These are phyloP conservation scores for Staphylotrichum tortipilum DNA, from an alignment of 495 filamentous ascomycete genomes.

Conservation along the genomic window DNA sequence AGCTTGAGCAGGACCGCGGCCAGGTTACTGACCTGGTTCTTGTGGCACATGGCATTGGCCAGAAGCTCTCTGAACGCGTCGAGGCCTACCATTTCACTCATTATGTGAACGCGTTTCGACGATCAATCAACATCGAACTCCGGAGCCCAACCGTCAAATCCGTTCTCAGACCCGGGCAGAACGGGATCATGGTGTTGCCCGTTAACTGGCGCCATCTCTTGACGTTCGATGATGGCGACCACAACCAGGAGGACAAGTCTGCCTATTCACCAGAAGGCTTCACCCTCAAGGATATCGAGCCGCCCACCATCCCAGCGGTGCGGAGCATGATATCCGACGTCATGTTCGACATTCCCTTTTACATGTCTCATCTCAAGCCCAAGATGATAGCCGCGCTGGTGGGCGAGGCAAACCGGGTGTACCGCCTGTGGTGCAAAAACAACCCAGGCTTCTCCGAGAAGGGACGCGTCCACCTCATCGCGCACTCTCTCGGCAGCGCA, in stretches of 20 bases:
- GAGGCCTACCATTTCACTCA: slow-evolving; percentile 97
- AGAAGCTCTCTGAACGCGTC: slow-evolving; percentile 90
- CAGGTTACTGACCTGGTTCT: slow-evolving; percentile 80
- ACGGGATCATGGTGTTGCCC: slow-evolving; percentile 49
- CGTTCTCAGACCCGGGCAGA: slow-evolving; percentile 58
- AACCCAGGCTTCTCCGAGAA: slow-evolving; percentile 74
- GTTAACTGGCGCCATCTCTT: slow-evolving; percentile 84
- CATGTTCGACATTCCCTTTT: slow-evolving; percentile 96
- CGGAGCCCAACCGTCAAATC: slow-evolving; percentile 62
- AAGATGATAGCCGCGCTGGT: slow-evolving; percentile 89
- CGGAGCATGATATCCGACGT: slow-evolving; percentile 89
- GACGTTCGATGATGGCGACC: slow-evolving; percentile 68
- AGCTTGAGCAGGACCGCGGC: slow-evolving; percentile 53
- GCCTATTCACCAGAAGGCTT: slow-evolving; percentile 52
- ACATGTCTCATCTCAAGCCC: slow-evolving; percentile 87
- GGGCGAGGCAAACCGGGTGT: slow-evolving; percentile 88
- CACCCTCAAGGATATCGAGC: slow-evolving; percentile 81
- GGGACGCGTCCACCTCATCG: slow-evolving; percentile 85
- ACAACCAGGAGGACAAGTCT: slow-evolving; percentile 40
- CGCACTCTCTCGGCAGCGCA: slow-evolving; percentile 85
- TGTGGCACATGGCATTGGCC: slow-evolving; percentile 91
- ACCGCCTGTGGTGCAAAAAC: slow-evolving; percentile 84
- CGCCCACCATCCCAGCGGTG: slow-evolving; percentile 78
- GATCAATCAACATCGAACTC: slow-evolving; percentile 77
- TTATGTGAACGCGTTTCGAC: slow-evolving; percentile 83